phyloP scores from a whole-genome alignment of 768 basidiomycete species.

The Amanita phalloides region DNA sequence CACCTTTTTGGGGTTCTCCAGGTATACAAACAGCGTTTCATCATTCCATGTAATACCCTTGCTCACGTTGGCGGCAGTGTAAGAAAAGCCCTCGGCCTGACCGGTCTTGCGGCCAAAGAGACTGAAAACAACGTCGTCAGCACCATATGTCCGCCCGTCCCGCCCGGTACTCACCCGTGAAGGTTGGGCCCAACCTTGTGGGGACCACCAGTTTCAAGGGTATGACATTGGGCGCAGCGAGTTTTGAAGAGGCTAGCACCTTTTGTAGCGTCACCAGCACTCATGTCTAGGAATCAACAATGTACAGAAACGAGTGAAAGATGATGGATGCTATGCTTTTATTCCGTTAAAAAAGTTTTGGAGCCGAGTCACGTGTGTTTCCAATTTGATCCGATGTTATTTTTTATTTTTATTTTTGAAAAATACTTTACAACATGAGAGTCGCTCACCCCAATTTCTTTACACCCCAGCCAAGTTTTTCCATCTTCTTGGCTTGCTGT shows the following conservation, averaged over 20 bases:
- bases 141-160: neutral
- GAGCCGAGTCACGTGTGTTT: neutral
- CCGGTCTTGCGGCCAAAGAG: slow-evolving; percentile 84
- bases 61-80: slow-evolving; percentile 92
- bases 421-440: no score
- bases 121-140: slow-evolving; percentile 23
- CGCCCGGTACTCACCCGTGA: slow-evolving; percentile 56
- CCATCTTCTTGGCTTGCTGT: neutral
- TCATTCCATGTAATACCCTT: slow-evolving; percentile 87
- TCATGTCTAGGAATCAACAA: neutral
- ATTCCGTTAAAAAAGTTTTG: neutral
- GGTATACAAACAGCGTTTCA: slow-evolving; percentile 88
- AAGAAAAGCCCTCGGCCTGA: slow-evolving; percentile 75
- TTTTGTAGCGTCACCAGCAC: slow-evolving; percentile 69
- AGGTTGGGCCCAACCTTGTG: slow-evolving; percentile 95
- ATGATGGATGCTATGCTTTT: no score
- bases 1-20: slow-evolving; percentile 97
- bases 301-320: neutral
- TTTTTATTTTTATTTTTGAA: no score
- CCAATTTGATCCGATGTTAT: neutral
- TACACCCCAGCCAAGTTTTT: neutral
- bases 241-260: slow-evolving; percentile 96
- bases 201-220: slow-evolving; percentile 61
- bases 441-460: no score
- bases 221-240: slow-evolving; percentile 92